Evolutionary conservation across 1,284 basidiomycete genomes (phyloP).

Genomic region (Cronartium quercuum): DNA sequence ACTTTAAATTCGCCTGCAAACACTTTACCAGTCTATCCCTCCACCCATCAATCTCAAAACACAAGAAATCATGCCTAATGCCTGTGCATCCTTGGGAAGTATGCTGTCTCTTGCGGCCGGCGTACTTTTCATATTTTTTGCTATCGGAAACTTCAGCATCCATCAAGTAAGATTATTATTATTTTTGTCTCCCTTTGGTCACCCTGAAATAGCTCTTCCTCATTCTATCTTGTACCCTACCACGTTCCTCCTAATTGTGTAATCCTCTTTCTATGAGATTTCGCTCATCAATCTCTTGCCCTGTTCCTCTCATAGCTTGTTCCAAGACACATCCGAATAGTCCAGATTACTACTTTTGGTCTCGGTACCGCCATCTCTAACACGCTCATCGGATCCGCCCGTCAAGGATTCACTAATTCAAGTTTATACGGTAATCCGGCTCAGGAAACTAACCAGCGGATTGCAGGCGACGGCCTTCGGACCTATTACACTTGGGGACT

Average conservation of each 20-base stretch:
- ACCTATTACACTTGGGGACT: slow-evolving; percentile 31
- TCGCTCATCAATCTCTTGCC: background rate
- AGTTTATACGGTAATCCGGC: slow-evolving; percentile 10
- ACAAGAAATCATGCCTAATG: background rate
- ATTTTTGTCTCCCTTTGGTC: background rate
- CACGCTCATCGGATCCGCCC: background rate
- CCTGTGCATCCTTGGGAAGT: background rate
- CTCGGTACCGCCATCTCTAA: slow-evolving; percentile 3
- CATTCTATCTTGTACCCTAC: background rate
- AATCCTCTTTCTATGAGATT: too few relatives aligned
- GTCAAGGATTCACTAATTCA: background rate
- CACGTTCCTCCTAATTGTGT: background rate
- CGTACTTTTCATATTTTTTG: slow-evolving; percentile 29
- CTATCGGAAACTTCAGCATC: slow-evolving; percentile 31
- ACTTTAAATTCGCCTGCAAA: too few relatives aligned
- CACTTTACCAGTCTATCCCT: too few relatives aligned
- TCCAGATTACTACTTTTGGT: slow-evolving; percentile 9
- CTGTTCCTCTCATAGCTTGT: background rate
- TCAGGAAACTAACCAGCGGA: background rate
- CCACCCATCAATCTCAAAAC: too few relatives aligned
- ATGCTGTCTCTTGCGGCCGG: slow-evolving; percentile 11
- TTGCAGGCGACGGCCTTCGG: slow-evolving; percentile 11
- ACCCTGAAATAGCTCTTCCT: too few relatives aligned
- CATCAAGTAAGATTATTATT: slow-evolving; percentile 6
- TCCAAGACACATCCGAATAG: slow-evolving; percentile 18